Conservation (phyloP, 768 basidiomycete species). For the Russula lepida region DNA sequence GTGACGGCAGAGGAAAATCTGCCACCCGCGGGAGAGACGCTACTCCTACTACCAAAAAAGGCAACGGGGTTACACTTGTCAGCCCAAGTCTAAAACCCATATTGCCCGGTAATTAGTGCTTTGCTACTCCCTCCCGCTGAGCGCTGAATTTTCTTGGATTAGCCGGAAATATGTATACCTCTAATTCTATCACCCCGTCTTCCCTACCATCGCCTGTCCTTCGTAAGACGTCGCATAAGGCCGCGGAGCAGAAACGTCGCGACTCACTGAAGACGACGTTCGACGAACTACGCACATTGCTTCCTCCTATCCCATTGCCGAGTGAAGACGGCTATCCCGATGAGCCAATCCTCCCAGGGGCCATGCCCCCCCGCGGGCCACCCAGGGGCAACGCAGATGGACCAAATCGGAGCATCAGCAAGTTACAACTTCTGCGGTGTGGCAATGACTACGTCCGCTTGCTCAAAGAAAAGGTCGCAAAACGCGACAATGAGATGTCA, state of each 20-base stretch:
- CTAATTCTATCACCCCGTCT: constrained; percentile 24
- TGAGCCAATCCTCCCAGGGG: constrained; percentile 77
- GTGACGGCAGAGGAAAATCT: constrained; percentile 18
- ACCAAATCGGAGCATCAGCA: constrained; percentile 93
- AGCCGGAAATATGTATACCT: constrained; percentile 31
- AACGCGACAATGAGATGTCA: constrained; percentile 72
- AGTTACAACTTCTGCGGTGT: constrained; percentile 83
- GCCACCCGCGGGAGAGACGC: constrained; percentile 14
- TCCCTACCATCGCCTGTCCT: constrained; percentile 31
- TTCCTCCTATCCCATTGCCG: constrained; percentile 84
- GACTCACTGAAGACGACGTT: constrained; percentile 95
- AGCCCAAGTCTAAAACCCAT: constrained; percentile 63
- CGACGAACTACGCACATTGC: constrained; percentile 69
- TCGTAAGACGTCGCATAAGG: constrained; percentile 84
- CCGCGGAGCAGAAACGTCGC: constrained; percentile 93
- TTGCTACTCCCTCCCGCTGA: constrained; percentile 1
- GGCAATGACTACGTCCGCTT: constrained; percentile 82
- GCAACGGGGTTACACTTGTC: constrained; percentile 28
- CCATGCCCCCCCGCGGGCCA: constrained; percentile 82
- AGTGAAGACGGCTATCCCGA: constrained; percentile 62
- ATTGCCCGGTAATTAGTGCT: constrained; percentile 51
- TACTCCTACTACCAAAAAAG: constrained; percentile 24
- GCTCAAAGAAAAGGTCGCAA: constrained; percentile 67
- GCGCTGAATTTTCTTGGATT: constrained; percentile 7
- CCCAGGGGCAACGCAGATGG: constrained; percentile 80